phyloP scores from a whole-genome alignment of 257 asterid genomes.

The Solanum lycopersicoides region DNA sequence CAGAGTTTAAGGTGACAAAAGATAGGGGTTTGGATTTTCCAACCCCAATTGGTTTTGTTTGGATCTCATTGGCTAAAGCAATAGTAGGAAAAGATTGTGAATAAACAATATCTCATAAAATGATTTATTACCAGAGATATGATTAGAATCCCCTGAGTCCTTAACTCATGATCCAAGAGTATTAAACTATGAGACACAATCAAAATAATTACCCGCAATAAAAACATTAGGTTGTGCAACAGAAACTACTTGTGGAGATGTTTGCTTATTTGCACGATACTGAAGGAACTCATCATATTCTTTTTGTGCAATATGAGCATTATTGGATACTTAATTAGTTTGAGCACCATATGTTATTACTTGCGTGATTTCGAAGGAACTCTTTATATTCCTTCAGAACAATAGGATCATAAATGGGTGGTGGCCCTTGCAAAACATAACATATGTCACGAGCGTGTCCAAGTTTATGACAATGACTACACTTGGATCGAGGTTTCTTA shows the following conservation, averaged over 20 bases:
- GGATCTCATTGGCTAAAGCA: too few species aligned
- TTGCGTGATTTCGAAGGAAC: not conserved
- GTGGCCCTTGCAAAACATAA: not conserved
- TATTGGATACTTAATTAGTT: not conserved
- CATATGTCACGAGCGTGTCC: not conserved
- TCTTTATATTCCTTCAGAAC: too few species aligned
- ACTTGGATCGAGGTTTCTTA: not conserved
- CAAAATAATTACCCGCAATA: too few species aligned
- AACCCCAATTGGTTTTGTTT: too few species aligned
- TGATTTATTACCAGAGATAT: too few species aligned
- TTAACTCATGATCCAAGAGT: not conserved
- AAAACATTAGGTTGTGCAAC: not conserved
- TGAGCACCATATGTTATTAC: not conserved
- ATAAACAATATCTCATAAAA: too few species aligned
- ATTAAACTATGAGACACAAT: not conserved
- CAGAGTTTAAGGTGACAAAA: too few species aligned
- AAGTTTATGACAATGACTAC: not conserved
- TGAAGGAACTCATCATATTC: not conserved
- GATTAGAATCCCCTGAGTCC: too few species aligned
- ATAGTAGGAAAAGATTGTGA: too few species aligned
- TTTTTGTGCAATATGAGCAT: not conserved
- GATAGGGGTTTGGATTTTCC: too few species aligned
- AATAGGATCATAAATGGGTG: not conserved
- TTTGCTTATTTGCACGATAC: too few species aligned
- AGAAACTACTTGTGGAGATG: not conserved